Evolutionary conservation across 139 green algal genomes (phyloP), one percentile per base, ranked within the genome.

Genomic region (Ettlia oleoabundans): DNA sequence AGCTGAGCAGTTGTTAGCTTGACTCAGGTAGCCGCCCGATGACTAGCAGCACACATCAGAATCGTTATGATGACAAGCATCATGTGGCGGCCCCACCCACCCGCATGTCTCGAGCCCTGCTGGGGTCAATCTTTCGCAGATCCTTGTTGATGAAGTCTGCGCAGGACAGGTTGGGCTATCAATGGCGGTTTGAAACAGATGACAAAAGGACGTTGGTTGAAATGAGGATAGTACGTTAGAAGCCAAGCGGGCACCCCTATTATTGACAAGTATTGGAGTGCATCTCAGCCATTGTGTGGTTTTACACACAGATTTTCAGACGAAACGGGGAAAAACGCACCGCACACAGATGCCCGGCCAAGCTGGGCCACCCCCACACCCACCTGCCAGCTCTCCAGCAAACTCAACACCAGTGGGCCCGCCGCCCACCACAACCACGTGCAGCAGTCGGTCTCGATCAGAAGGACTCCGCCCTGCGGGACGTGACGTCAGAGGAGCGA

Each of bases 351-450:
- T 3, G 4, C 21, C 18, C 63, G 33, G 64, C 64, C 15, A 4
- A 47, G 6, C 64, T 51, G 47, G 47, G 47, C 10, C 47, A n/a
- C 35, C 35, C 4, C n/a, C n/a, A n/a, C n/a, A 72, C 47, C 18
- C 21, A 78, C 71, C 71, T 37, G 73, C 53, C 0, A 89, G 71
- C 90, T 98, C 94, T 3, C 93, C 94, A 6, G 94, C 90, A 83
- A 97, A 91, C 76, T 97, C 93, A 2, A 96, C 94, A 0, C 92
- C 94, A 3, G 95, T 97, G 42, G 94, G 90, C 0, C 94, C 94
- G 0, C 94, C 94, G n/a, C 95, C 94, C 43, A 98, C 94, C 40
- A 98, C 94, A 5, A 98, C 87, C 4, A 95, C 86, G 33, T 94
- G 86, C 81, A 98, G 90, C 80, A 98, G 78, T 3, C 88, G 82